Evolutionary conservation across 805 yeast genomes (phyloP).

Genomic region (Ogataea pilisensis): DNA sequence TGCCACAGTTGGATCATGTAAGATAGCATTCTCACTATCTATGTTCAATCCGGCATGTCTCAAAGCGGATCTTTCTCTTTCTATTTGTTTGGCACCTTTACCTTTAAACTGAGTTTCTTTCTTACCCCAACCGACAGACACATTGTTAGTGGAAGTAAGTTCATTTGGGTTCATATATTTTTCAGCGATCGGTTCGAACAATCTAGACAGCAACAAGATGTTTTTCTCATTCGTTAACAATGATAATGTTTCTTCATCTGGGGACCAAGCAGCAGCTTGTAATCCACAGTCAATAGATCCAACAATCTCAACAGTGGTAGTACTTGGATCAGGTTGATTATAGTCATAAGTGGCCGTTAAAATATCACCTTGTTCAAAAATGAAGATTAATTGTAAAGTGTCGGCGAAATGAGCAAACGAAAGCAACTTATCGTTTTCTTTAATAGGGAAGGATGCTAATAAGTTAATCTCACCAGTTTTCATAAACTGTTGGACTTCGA

Average conservation of each 20-base stretch:
- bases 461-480: slow-evolving; percentile 56
- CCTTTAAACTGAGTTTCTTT: slow-evolving; percentile 96
- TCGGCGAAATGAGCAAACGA: slow-evolving; percentile 71
- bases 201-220: slow-evolving; percentile 63
- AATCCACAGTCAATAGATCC: slow-evolving; percentile 82
- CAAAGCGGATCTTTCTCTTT: slow-evolving; percentile 55
- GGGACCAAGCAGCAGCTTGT: slow-evolving; percentile 76
- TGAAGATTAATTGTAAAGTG: slow-evolving; percentile 57
- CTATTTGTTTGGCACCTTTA: slow-evolving; percentile 77
- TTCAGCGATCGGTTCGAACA: slow-evolving; percentile 78
- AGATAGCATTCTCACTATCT: slow-evolving; percentile 47
- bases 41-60: slow-evolving; percentile 65
- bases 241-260: slow-evolving; percentile 82
- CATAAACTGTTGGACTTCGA: slow-evolving; percentile 75
- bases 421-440: slow-evolving; percentile 40
- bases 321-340: slow-evolving; percentile 40
- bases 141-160: slow-evolving; percentile 69
- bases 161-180: slow-evolving; percentile 55
- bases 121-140: slow-evolving; percentile 98
- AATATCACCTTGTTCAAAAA: slow-evolving; percentile 75
- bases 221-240: slow-evolving; percentile 60
- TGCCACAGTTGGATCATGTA: slow-evolving; percentile 86
- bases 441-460: slow-evolving; percentile 58
- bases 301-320: slow-evolving; percentile 65
- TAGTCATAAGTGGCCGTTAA: slow-evolving; percentile 59